These are phyloP conservation scores for Wickerhamiella allomyrinae DNA, from an alignment of 805 yeast species.

Conservation along the genomic window DNA sequence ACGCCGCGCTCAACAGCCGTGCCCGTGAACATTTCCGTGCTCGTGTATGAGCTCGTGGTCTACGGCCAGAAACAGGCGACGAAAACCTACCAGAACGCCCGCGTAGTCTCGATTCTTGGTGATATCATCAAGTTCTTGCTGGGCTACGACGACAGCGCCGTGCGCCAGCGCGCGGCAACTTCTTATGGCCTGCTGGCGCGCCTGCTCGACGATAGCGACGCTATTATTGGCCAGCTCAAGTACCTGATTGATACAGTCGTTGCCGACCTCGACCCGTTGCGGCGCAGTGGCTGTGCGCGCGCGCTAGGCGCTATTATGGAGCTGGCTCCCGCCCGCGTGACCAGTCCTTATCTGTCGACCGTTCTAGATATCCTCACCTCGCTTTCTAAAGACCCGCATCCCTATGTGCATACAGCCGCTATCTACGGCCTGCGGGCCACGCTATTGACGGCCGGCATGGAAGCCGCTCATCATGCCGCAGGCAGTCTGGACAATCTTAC, in stretches of 20 bases:
- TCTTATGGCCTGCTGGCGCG: slow-evolving; percentile 39
- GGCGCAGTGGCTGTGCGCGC: slow-evolving; percentile 44
- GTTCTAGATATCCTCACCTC: slow-evolving; percentile 37
- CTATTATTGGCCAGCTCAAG: slow-evolving; percentile 29
- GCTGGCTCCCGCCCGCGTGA: slow-evolving; percentile 25
- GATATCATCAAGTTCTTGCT: slow-evolving; percentile 38
- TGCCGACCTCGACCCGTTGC: slow-evolving; percentile 45
- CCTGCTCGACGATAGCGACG: slow-evolving; percentile 16
- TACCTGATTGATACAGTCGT: slow-evolving; percentile 52
- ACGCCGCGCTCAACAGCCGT: neutral
- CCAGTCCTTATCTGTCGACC: slow-evolving; percentile 28
- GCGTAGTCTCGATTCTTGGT: slow-evolving; percentile 33
- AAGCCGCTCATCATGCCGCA: slow-evolving; percentile 32
- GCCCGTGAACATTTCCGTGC: neutral
- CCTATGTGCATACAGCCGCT: slow-evolving; percentile 64
- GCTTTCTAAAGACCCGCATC: slow-evolving; percentile 67
- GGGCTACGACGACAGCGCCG: slow-evolving; percentile 25
- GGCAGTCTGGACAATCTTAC: slow-evolving; percentile 31
- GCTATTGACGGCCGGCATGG: slow-evolving; percentile 40
- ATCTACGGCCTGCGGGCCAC: slow-evolving; percentile 43
- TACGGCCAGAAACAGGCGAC: neutral
- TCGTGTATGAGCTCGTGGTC: neutral
- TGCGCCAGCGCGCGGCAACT: slow-evolving; percentile 39
- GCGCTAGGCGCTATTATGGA: slow-evolving; percentile 36
- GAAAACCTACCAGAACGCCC: slow-evolving; percentile 9